Percentiles rank a stretch among this genome's conserved stretches.
phyloP scores from a whole-genome alignment of 495 filamentous ascomycete species.

The Sabuloglossum arenarium region DNA sequence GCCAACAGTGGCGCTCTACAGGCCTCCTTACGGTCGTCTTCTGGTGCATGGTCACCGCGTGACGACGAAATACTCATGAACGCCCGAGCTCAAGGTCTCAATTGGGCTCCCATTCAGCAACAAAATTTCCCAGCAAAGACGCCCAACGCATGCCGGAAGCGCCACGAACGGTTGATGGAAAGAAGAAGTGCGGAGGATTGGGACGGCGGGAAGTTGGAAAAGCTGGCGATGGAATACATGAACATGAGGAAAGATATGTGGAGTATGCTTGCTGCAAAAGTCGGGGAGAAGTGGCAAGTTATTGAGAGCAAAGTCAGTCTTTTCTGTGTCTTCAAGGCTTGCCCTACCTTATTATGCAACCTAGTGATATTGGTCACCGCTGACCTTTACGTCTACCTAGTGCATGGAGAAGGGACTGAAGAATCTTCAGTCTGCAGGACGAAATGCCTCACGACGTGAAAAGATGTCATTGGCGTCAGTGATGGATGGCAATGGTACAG shows the following conservation, averaged over 20 bases:
- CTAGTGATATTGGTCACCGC: background rate
- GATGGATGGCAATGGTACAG: background rate
- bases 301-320: slow-evolving; percentile 45
- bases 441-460: slow-evolving; percentile 10
- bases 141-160: slow-evolving; percentile 58
- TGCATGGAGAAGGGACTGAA: slow-evolving; percentile 34
- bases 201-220: slow-evolving; percentile 43
- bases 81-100: slow-evolving; percentile 40
- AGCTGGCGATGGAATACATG: slow-evolving; percentile 45
- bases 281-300: slow-evolving; percentile 47
- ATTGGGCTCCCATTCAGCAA: slow-evolving; percentile 51
- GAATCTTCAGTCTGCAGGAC: slow-evolving; percentile 21
- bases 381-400: slow-evolving; percentile 10
- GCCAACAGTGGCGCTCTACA: background rate
- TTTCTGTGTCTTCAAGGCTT: background rate
- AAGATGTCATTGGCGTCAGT: background rate
- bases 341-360: background rate
- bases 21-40: slow-evolving; percentile 21
- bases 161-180: slow-evolving; percentile 56
- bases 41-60: slow-evolving; percentile 37
- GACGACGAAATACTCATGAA: slow-evolving; percentile 41
- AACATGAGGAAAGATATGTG: slow-evolving; percentile 50
- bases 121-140: slow-evolving; percentile 51
- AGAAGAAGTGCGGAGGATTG: slow-evolving; percentile 40
- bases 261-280: slow-evolving; percentile 35